Base-by-base conservation (phyloP, 331 rosid species). In the Spiraea crenata region DNA sequence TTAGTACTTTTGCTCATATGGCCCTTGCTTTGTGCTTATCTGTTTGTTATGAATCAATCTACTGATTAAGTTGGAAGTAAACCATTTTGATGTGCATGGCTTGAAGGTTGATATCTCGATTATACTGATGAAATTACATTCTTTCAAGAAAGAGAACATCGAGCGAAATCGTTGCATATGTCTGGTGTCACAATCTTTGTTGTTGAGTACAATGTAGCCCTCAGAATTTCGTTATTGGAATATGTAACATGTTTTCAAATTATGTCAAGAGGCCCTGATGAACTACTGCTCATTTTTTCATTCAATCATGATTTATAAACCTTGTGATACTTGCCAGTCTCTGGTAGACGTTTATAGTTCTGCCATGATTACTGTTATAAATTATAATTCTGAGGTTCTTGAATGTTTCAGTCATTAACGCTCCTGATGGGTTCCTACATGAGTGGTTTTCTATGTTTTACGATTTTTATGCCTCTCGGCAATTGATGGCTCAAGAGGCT, bases 381-480 rank as follows among this genome's bases (percentile, higher is more conserved):
- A 48, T 65, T 49, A 15, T 25, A 25, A 65, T 15, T 60, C 39
- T 62, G 45, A 31, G 39, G 12, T 52, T 70, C 66, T 63, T 63
- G 9, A 5, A 7, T 70, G 16, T 57, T 55, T 13, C 78, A 82
- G 85, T 40, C 63, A 19, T 75, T 80, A 79, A 80, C 40, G 67
- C 81, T 67, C 65, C 73, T 0, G 82, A 76, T 3, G 91, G 91
- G 39, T 77, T 87, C 73, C 57, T 87, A 35, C 60, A 70, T 51
- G 96, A 87, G 56, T 89, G 92, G 96, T 89, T 90, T 89, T 76
- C 85, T 40, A 1, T 76, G 44, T 83, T 89, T 81, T 82, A 45
- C 44, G 85, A 78, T 4, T 6, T 42, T 15, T 82, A 31, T 63
- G 4, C 12, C 56, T 10, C 72, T 3, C 57, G 63, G 63, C 61